A percentile compares a stretch with the other conserved stretches of the same genome.
Evolutionary conservation across 2,329 filamentous ascomycete species (phyloP).

Genomic region (Aspergillus piperis): DNA sequence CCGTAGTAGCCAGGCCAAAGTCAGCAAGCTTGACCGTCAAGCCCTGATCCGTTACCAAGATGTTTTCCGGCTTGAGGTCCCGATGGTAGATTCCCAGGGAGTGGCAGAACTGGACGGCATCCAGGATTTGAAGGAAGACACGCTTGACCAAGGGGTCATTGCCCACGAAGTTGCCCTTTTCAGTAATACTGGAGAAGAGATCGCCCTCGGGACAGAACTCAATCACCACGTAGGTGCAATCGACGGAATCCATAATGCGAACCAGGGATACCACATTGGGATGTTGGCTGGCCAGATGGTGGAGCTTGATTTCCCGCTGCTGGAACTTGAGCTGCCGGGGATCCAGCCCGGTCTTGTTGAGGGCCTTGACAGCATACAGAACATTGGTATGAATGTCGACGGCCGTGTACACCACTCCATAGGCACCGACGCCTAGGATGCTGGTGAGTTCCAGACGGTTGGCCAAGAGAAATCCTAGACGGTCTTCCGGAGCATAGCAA

Average conservation of each 20-base stretch:
- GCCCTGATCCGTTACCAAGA: constrained; percentile 85
- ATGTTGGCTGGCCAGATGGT: constrained; percentile 85
- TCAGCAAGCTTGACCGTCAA: constrained; percentile 93
- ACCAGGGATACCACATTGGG: constrained; percentile 91
- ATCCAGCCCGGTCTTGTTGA: constrained; percentile 93
- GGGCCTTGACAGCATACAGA: constrained; percentile 91
- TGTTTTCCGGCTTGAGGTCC: constrained; percentile 97
- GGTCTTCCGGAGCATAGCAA: constrained; percentile 73
- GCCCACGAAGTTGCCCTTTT: constrained; percentile 87
- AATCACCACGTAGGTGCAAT: constrained; percentile 94
- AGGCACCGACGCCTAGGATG: constrained; percentile 89
- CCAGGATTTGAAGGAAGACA: constrained; percentile 91
- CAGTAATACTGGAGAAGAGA: constrained; percentile 95
- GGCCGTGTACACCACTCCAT: constrained; percentile 92
- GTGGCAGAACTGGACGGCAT: constrained; percentile 96
- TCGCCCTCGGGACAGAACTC: constrained; percentile 98
- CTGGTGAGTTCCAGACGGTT: constrained; percentile 79
- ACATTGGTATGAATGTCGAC: constrained; percentile 78
- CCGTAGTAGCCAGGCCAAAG: constrained; percentile 90
- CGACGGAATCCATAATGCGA: constrained; percentile 86
- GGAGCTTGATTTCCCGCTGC: constrained; percentile 86
- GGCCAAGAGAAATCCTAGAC: constrained; percentile 80
- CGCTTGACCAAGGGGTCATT: constrained; percentile 85
- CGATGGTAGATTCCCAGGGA: constrained; percentile 91
- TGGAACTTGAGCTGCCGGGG: constrained; percentile 85